These are phyloP conservation scores for Sclerotinia trifoliorum DNA, from an alignment of 2,329 filamentous ascomycete species.

Conservation along the genomic window DNA sequence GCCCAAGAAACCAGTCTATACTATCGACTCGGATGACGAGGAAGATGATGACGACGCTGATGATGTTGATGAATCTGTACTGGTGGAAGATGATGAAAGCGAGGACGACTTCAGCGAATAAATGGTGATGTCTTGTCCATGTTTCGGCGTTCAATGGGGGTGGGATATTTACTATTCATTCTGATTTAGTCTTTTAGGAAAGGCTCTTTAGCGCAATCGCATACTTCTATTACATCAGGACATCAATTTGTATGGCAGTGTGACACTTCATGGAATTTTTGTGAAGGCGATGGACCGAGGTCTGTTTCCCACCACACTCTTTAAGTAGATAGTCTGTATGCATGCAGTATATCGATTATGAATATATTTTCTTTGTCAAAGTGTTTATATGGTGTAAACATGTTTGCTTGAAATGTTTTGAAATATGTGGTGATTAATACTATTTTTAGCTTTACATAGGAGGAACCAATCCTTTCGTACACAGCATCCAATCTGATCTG, in stretches of 20 bases:
- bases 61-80: conserved; percentile 40
- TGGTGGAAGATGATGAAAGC: conserved; percentile 37
- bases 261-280: not conserved
- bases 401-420: not conserved
- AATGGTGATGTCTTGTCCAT: not conserved
- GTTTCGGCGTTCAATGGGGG: conserved; percentile 5
- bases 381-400: not conserved
- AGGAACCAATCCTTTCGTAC: too few species aligned
- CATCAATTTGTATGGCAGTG: conserved; percentile 9
- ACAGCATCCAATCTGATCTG: too few species aligned
- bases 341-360: conserved; percentile 7
- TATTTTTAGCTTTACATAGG: not conserved
- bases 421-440: conserved; percentile 5
- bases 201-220: not conserved
- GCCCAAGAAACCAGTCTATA: conserved; percentile 20
- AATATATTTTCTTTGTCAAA: not conserved
- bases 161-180: not conserved
- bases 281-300: too few species aligned
- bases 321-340: conserved; percentile 5
- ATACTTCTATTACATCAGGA: not conserved
- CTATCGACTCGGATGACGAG: conserved; percentile 32
- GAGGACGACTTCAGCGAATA: conserved; percentile 39
- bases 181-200: conserved; percentile 11
- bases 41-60: conserved; percentile 39
- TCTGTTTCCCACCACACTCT: not conserved